These are phyloP conservation scores for Ogataea salicorniae DNA, from an alignment of 805 yeast genomes.

Conservation along the genomic window DNA sequence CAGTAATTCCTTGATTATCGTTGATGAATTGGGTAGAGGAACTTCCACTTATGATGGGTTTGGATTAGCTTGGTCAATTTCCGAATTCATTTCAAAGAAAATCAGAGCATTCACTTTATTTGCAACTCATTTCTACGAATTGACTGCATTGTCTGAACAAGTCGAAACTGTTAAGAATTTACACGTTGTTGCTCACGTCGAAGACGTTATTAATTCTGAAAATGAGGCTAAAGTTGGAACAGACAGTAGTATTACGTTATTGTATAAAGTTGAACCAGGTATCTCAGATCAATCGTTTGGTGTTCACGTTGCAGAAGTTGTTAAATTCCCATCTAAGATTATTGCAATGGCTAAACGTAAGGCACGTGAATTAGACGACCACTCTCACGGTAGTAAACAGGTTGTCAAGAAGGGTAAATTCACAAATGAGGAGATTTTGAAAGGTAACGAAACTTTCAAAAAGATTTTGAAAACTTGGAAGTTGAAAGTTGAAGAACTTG, in stretches of 20 bases:
- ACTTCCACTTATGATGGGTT: constrained; percentile 95
- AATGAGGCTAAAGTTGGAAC: constrained; percentile 29
- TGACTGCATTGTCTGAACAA: constrained; percentile 70
- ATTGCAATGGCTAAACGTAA: constrained; percentile 94
- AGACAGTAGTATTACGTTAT: constrained; percentile 69
- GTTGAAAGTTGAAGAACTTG: constrained; percentile 37
- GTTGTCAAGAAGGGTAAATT: constrained; percentile 47
- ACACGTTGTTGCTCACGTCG: constrained; percentile 92
- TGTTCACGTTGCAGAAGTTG: constrained; percentile 95
- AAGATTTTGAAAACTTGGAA: constrained; percentile 52
- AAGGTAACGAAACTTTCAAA: constrained; percentile 52
- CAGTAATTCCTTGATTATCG: constrained; percentile 70
- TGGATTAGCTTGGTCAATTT: constrained; percentile 96
- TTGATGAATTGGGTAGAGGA: constrained; percentile 96
- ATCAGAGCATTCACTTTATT: constrained; percentile 78
- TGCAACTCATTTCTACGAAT: constrained; percentile 97
- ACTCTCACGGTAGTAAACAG: constrained; percentile 31
- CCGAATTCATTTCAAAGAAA: constrained; percentile 71
- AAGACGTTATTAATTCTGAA: constrained; percentile 31
- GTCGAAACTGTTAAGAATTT: constrained; percentile 66
- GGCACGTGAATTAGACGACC: constrained; percentile 78
- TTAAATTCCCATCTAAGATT: constrained; percentile 85
- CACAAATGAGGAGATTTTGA: constrained; percentile 42
- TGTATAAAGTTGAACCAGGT: constrained; percentile 96
- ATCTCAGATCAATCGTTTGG: constrained; percentile 95